Base-by-base conservation (phyloP, 805 yeast species). In the Cyberlindnera maritima region DNA sequence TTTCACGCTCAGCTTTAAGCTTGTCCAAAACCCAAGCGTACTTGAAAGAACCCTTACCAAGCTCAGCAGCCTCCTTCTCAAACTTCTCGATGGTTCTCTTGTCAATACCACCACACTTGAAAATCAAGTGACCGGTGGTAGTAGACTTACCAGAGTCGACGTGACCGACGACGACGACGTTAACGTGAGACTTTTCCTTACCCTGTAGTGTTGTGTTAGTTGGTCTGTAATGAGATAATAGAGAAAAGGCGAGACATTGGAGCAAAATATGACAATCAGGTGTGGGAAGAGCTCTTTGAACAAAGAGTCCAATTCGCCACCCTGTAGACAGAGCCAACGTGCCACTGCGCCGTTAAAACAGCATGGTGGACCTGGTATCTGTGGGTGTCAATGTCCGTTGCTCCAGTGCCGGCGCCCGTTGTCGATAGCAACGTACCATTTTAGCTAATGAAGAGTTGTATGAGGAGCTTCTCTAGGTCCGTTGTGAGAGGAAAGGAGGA, bases 161-260 rank as follows among this genome's bases (percentile, higher is more conserved):
- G 96, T 92, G 98, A 79, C 98, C 99, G 77, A 92, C 92, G 74
- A 94, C 98, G 77, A 94, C 99, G 80, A 92, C 96, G 96, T 92
- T 92, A 82, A 92, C 88, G 88, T 92, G 98, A 78, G 81, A 70
- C 86, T 92, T 91, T 71, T 83, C 96, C 79, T 89, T 89, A 84
- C 96, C 96, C 96, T 70, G 57, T 68, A 47, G n/a, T 28, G 1
- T 37, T 17, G 31, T 57, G 59, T 53, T 57, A 49, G 56, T 46
- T 6, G 4, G 4, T 28, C 31, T 28, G 31, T 4, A 4, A 6
- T 21, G 25, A 9, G 5, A 9, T 21, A 6, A 21, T 21, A 21
- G 69, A 21, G 69, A 81, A 80, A 83, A 86, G 73, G 92, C 90
- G 67, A 97, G 97, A 66, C 32, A 12, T 29, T 29, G 69, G 96